Evolutionary conservation across 192 early-diverging fungal species (phyloP).

Genomic region (Coemansia sp.): DNA sequence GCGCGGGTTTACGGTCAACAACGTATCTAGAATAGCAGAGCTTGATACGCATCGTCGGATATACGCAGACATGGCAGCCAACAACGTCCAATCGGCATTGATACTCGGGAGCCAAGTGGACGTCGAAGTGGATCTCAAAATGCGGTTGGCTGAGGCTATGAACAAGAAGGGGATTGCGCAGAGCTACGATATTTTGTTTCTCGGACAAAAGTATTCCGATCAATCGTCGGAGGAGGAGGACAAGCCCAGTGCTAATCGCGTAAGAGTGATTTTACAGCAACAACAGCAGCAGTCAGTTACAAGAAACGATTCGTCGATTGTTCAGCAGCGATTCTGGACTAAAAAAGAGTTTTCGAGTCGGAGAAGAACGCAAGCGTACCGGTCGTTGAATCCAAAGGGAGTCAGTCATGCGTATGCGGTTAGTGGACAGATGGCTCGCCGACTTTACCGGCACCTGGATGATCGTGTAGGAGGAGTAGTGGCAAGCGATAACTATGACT

Average conservation of each 20-base stretch:
- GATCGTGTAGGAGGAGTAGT: too few species aligned
- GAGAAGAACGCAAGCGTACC: background rate
- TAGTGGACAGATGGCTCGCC: slow-evolving; percentile 13
- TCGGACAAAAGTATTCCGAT: slow-evolving; percentile 23
- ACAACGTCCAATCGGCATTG: slow-evolving; percentile 21
- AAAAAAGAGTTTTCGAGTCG: slow-evolving; percentile 13
- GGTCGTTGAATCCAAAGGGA: slow-evolving; percentile 20
- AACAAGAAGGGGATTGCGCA: background rate
- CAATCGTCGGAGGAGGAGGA: too few species aligned
- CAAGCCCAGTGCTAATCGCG: slow-evolving; percentile 9
- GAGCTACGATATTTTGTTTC: slow-evolving; percentile 21
- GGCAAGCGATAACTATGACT: slow-evolving; percentile 12
- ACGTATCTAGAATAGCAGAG: slow-evolving; percentile 2
- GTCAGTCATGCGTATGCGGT: slow-evolving; percentile 25
- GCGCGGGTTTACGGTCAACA: slow-evolving; percentile 2
- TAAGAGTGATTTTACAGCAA: too few species aligned
- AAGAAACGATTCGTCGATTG: background rate
- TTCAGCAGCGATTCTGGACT: slow-evolving; percentile 8
- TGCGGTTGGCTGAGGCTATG: slow-evolving; percentile 15
- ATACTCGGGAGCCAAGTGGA: slow-evolving; percentile 21
- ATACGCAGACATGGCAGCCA: slow-evolving; percentile 21
- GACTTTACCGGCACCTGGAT: slow-evolving; percentile 8
- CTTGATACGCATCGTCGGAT: slow-evolving; percentile 25
- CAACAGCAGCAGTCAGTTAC: background rate
- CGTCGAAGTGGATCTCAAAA: slow-evolving; percentile 29